Evolutionary conservation across 2,329 filamentous ascomycete genomes (phyloP).

Genomic region (Ceratocystis variospora): DNA sequence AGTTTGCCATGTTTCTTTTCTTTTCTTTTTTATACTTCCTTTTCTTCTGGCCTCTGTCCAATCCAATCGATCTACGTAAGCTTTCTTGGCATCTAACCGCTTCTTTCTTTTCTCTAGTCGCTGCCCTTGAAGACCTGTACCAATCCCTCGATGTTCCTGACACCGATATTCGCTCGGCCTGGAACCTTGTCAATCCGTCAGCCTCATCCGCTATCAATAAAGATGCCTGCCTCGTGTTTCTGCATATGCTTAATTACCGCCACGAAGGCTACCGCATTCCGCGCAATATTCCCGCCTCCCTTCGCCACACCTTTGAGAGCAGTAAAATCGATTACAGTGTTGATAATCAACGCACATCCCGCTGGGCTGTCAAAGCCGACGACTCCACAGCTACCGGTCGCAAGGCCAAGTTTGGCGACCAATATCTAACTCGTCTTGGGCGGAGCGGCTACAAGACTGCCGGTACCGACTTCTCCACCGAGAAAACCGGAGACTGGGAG

Average conservation of each 20-base stretch:
- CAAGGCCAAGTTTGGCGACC: constrained; percentile 95
- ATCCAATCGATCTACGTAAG: no score
- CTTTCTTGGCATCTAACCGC: not conserved
- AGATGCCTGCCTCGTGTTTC: constrained; percentile 83
- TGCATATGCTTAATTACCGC: constrained; percentile 91
- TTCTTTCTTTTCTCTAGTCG: constrained; percentile 39
- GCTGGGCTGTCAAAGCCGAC: constrained; percentile 67
- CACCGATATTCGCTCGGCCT: constrained; percentile 75
- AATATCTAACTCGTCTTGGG: constrained; percentile 83
- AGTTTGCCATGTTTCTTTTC: constrained; percentile 25
- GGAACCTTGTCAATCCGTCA: constrained; percentile 94
- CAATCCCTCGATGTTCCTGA: constrained; percentile 60
- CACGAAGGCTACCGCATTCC: constrained; percentile 94
- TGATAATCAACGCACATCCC: constrained; percentile 58
- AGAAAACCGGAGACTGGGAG: constrained; percentile 91
- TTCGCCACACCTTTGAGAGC: constrained; percentile 82
- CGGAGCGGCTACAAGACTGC: constrained; percentile 66
- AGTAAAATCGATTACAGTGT: constrained; percentile 95
- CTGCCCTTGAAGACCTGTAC: constrained; percentile 70
- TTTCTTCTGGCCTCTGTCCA: not conserved
- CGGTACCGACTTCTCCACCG: constrained; percentile 79
- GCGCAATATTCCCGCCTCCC: constrained; percentile 76
- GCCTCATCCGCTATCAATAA: constrained; percentile 75
- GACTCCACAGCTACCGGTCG: constrained; percentile 72
- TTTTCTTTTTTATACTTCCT: not conserved